Evolutionary conservation across 2,329 filamentous ascomycete species (phyloP), one percentile per base, ranked within the genome.

Genomic region (Colletotrichum sp.): DNA sequence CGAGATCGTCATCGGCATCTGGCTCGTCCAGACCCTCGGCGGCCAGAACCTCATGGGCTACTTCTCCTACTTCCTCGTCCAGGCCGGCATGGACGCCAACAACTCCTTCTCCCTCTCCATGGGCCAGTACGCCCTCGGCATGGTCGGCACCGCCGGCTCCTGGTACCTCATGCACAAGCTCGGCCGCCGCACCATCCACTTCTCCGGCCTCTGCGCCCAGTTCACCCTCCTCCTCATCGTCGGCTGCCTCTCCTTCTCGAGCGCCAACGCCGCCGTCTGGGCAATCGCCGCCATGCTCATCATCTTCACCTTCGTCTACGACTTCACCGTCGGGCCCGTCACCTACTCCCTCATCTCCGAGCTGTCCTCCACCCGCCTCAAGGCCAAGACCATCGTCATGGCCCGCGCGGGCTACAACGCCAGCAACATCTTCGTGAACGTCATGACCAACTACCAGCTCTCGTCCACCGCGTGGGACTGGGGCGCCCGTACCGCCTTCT

Each of bases 341-440:
- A 87, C 87, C 6, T 91, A 90, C 80, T 86, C 86, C 1, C 82
- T 91, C 32, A 79, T 90, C 13, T 86, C 89, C 0, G 90, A 91
- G 77, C 85, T 89, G 6, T 89, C 89, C 0, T 90, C 89, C 0
- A 88, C 88, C 1, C 86, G 90, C 10, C 86, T 91, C 48, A 88
- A 89, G 76, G 85, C 87, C 34, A 90, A 91, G 83, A 90, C 89
- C 2, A 88, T 91, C 15, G 88, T 90, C 4, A 82, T 91, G 65
- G 87, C 89, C 2, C 84, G 89, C 15, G 84, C 84, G 48, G 81
- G 81, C 18, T 88, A 88, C 81, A 87, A 91, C 66, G 83, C 89
- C 13, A 85, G 85, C 79, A 88, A 88, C 76, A 89, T 91, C 32
- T 85, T 89, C 56, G 86, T 87, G 76, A 89, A 87, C 56, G 83